Conservation (phyloP, 768 basidiomycete species). For the Amanita pseudoporphyria region DNA sequence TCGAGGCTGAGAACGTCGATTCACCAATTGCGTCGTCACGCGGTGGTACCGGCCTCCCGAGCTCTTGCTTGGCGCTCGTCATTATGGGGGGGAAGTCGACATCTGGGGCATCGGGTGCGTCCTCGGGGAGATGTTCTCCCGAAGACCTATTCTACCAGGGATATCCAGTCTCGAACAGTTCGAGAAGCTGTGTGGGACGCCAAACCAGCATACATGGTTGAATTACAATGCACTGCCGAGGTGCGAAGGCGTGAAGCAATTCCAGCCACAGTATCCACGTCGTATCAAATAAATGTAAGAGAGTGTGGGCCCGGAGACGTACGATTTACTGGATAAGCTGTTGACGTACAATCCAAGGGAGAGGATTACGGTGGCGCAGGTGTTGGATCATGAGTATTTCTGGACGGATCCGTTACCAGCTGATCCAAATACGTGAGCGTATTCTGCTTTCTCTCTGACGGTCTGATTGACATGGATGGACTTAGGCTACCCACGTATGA, state of each 20-base stretch:
- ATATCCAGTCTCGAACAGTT: constrained; percentile 87
- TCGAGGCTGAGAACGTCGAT: too few species aligned
- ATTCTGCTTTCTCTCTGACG: constrained; percentile 17
- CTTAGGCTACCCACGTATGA: constrained; percentile 79
- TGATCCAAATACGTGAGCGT: constrained; percentile 65
- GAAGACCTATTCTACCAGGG: constrained; percentile 81
- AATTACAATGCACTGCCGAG: constrained; percentile 68
- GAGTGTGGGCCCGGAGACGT: constrained; percentile 62
- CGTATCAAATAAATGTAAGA: constrained; percentile 50
- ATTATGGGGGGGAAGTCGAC: too few species aligned
- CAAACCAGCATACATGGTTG: constrained; percentile 75
- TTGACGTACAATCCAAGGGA: constrained; percentile 76
- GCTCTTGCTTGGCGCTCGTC: too few species aligned
- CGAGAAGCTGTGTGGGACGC: constrained; percentile 80
- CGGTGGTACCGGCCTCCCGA: too few species aligned
- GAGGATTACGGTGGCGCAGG: constrained; percentile 76
- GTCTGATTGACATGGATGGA: constrained; percentile 62
- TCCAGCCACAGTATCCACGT: constrained; percentile 37
- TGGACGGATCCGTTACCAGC: constrained; percentile 87
- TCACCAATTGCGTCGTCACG: too few species aligned
- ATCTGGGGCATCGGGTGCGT: too few species aligned
- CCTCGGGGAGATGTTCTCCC: too few species aligned
- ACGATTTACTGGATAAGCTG: constrained; percentile 75
- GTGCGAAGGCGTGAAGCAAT: constrained; percentile 69
- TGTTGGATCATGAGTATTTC: constrained; percentile 90